Conservation (phyloP, 768 basidiomycete species). For the Leucosporidium yakuticum region DNA sequence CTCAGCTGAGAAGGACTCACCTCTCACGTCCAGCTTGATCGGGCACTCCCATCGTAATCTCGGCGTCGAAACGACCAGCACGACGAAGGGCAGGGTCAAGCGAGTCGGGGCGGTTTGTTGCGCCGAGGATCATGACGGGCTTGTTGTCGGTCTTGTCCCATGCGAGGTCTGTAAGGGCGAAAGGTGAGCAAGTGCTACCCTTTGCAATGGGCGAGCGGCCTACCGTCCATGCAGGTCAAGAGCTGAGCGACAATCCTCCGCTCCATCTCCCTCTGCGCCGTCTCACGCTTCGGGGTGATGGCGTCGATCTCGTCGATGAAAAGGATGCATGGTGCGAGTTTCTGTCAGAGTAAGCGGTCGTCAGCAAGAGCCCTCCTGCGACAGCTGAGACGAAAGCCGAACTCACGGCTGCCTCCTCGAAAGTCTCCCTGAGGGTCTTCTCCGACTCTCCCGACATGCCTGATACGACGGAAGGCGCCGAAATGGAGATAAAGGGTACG, state of each 20-base stretch:
- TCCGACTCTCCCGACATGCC: conserved; percentile 99
- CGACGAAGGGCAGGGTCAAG: conserved; percentile 86
- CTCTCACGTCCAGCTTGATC: conserved; percentile 83
- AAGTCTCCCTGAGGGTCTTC: conserved; percentile 89
- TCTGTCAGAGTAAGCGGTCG: conserved; percentile 46
- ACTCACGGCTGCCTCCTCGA: conserved; percentile 88
- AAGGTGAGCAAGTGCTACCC: not conserved
- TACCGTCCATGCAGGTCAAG: conserved; percentile 97
- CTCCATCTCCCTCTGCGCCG: conserved; percentile 97
- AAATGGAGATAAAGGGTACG: conserved; percentile 86
- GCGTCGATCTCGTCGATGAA: conserved; percentile 99
- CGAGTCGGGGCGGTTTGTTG: conserved; percentile 92
- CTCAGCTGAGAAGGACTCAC: conserved; percentile 50
- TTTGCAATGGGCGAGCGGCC: conserved; percentile 31
- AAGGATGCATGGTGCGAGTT: conserved; percentile 81
- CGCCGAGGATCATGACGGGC: conserved; percentile 88
- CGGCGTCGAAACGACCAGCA: conserved; percentile 93
- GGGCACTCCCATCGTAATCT: conserved; percentile 96
- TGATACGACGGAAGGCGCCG: conserved; percentile 90
- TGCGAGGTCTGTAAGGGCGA: conserved; percentile 65
- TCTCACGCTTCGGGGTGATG: conserved; percentile 95
- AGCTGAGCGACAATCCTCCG: conserved; percentile 95
- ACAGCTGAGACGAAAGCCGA: not conserved
- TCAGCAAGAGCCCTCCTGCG: not conserved
- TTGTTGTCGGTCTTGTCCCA: conserved; percentile 92